A percentile compares a stretch with the other conserved stretches of the same genome.
Evolutionary conservation across 495 filamentous ascomycete species (phyloP).

Genomic region (Amorphotheca resinae): DNA sequence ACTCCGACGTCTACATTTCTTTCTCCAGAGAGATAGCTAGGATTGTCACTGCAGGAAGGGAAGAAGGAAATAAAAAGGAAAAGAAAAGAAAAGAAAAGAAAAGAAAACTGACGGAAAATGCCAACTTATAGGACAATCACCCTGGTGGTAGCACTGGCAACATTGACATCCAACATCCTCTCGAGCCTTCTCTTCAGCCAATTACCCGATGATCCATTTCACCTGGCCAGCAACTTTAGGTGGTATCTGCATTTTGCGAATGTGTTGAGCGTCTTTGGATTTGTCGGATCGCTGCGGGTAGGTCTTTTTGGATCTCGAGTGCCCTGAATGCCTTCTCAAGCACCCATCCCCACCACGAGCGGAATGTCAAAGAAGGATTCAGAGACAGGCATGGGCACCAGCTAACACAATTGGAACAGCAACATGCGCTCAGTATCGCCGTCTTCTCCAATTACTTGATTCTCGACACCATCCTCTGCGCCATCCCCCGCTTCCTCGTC

Average conservation of each 20-base stretch:
- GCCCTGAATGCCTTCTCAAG: too few relatives aligned
- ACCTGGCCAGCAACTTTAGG: constrained; percentile 14
- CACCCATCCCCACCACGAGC: too few relatives aligned
- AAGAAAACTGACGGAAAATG: too few relatives aligned
- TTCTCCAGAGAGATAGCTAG: too few relatives aligned
- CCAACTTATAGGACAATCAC: constrained; percentile 15
- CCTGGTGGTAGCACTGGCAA: constrained; percentile 10
- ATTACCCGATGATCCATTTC: constrained; percentile 18
- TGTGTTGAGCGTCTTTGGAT: constrained; percentile 18
- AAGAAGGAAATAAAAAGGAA: too few relatives aligned
- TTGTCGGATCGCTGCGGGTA: constrained; percentile 17
- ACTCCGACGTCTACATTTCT: too few relatives aligned
- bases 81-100: too few relatives aligned
- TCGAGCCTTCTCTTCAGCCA: constrained; percentile 13
- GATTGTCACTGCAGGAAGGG: too few relatives aligned
- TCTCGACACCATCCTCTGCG: constrained; percentile 15
- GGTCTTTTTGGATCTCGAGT: constrained; percentile 3
- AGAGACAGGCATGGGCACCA: neutral
- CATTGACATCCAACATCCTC: constrained; percentile 13
- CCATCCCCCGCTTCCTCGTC: constrained; percentile 16
- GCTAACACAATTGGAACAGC: constrained; percentile 4
- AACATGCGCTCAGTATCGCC: constrained; percentile 18
- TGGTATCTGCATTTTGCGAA: constrained; percentile 20
- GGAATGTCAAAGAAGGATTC: too few relatives aligned
- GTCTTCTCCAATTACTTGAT: constrained; percentile 18